Conservation (phyloP, 345 rosid genomes). For the Kandelia obovata region DNA sequence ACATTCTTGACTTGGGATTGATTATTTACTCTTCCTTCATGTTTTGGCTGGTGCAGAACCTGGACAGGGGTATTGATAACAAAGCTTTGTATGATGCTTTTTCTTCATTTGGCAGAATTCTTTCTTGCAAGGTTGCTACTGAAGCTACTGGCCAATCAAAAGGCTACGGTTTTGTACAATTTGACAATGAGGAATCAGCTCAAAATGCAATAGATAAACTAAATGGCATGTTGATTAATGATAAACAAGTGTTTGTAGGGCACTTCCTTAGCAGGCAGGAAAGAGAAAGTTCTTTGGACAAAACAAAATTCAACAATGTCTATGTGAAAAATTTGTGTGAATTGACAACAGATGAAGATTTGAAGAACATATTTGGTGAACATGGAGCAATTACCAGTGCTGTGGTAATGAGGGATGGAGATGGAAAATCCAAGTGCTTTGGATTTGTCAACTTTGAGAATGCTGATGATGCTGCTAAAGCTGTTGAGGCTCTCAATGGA, state of each 20-base stretch:
- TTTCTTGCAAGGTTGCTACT: conserved; percentile 26
- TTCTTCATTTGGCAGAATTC: conserved; percentile 22
- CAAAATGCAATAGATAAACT: conserved; percentile 20
- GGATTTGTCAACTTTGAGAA: conserved; percentile 30
- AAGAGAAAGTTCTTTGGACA: conserved; percentile 12
- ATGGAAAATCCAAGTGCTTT: conserved; percentile 28
- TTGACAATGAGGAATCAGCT: conserved; percentile 19
- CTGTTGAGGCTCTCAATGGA: conserved; percentile 25
- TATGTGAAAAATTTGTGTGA: conserved; percentile 24
- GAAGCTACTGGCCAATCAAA: conserved; percentile 25
- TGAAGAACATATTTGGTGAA: conserved; percentile 19
- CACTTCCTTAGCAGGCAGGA: conserved; percentile 24
- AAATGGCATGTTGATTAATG: conserved; percentile 28
- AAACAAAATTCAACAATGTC: conserved; percentile 20
- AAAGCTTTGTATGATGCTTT: conserved; percentile 22
- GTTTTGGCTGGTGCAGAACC: conserved; percentile 14
- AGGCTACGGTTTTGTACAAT: conserved; percentile 28
- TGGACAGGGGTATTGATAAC: conserved; percentile 27
- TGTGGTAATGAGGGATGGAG: conserved; percentile 26
- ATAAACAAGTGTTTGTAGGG: conserved; percentile 28
- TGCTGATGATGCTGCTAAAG: conserved; percentile 24
- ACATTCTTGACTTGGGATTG: neutral
- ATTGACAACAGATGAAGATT: conserved; percentile 19
- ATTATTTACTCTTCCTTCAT: neutral
- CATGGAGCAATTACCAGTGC: conserved; percentile 23